Conservation (phyloP, 257 asterid genomes). For the Rauvolfia tetraphylla region DNA sequence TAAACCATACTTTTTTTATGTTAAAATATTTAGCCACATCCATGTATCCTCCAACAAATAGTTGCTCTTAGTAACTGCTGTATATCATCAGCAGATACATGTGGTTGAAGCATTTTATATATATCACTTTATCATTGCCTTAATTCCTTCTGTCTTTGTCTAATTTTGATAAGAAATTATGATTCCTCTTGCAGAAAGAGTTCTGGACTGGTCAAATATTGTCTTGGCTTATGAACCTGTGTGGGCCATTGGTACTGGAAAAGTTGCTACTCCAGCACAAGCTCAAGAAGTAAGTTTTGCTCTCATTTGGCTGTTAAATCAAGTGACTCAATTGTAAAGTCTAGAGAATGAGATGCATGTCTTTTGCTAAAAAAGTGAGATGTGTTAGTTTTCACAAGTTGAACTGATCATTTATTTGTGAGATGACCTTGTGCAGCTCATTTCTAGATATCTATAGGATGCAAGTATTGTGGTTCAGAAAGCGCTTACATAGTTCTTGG, state of each 20-base stretch:
- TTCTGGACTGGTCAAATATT: constrained; percentile 34
- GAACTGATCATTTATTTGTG: background rate
- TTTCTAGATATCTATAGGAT: background rate
- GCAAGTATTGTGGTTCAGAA: background rate
- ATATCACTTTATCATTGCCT: background rate
- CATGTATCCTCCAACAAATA: background rate
- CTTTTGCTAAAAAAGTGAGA: background rate
- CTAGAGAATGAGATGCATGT: background rate
- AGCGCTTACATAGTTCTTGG: background rate
- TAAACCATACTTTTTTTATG: background rate
- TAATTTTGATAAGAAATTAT: background rate
- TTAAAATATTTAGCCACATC: background rate
- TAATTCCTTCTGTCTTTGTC: background rate
- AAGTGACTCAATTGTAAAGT: background rate
- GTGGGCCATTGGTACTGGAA: constrained; percentile 51
- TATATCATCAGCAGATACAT: too few relatives aligned
- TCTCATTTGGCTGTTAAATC: constrained; percentile 4
- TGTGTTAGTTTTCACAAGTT: background rate
- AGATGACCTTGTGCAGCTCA: background rate
- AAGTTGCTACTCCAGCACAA: constrained; percentile 50
- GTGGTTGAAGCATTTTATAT: background rate
- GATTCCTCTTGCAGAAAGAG: constrained; percentile 28
- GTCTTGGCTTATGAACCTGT: constrained; percentile 51
- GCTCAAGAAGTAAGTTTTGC: constrained; percentile 45
- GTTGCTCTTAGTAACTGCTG: background rate